Evolutionary conservation across 2,329 filamentous ascomycete species (phyloP).

Genomic region (Calycina marina): DNA sequence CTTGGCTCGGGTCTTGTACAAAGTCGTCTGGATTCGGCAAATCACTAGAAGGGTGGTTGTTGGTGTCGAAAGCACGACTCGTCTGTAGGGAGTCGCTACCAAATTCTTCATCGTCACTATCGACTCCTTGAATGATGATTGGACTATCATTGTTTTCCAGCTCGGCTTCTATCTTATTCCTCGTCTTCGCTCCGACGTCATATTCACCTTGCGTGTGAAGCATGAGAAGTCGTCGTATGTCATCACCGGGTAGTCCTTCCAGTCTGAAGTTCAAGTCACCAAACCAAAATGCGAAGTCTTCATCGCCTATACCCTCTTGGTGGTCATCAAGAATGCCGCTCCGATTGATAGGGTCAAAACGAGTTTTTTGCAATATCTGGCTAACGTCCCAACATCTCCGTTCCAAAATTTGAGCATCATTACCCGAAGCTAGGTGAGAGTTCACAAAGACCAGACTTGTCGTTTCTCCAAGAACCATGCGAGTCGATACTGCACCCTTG

Average conservation of each 20-base stretch:
- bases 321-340: conserved; percentile 51
- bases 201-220: conserved; percentile 74
- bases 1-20: conserved; percentile 50
- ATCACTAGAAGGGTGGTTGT: conserved; percentile 24
- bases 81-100: conserved; percentile 20
- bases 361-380: conserved; percentile 62
- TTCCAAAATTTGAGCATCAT: conserved; percentile 62
- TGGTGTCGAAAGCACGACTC: conserved; percentile 19
- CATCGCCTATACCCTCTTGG: conserved; percentile 61
- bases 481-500: conserved; percentile 75
- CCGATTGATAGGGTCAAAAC: conserved; percentile 60
- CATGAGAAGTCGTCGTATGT: conserved; percentile 72
- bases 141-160: conserved; percentile 32
- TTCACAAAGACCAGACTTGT: conserved; percentile 85
- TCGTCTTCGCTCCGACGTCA: conserved; percentile 33
- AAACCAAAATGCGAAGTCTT: conserved; percentile 93
- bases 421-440: conserved; percentile 77
- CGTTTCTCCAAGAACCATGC: conserved; percentile 77
- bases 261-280: conserved; percentile 92
- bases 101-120: conserved; percentile 34
- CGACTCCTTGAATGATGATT: conserved; percentile 28
- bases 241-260: conserved; percentile 74
- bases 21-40: conserved; percentile 54
- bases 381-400: conserved; percentile 74
- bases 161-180: conserved; percentile 21